Percentiles rank a stretch among this genome's conserved stretches.
Evolutionary conservation across 164 flowering plant species (phyloP).

Genomic region (Kalanchoe fedtschenkoi): DNA sequence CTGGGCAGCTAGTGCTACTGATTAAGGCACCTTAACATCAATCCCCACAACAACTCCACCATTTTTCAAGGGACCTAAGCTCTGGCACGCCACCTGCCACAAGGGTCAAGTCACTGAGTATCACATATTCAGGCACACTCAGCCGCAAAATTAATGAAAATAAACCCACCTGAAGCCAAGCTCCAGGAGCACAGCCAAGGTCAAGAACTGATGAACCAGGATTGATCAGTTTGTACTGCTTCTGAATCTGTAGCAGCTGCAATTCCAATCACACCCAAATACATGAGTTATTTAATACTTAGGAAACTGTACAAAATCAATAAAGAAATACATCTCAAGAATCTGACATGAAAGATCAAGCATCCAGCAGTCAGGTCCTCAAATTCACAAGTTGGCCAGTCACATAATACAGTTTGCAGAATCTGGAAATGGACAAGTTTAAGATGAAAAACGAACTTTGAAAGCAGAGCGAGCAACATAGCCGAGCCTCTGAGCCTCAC

Average conservation of each 20-base stretch:
- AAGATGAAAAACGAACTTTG: slow-evolving; percentile 35
- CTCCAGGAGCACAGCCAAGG: slow-evolving; percentile 98
- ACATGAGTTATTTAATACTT: too few species aligned
- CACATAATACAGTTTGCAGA: background rate
- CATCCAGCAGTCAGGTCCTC: too few species aligned
- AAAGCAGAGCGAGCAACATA: slow-evolving; percentile 95
- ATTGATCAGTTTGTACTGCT: slow-evolving; percentile 60
- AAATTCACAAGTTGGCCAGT: too few species aligned
- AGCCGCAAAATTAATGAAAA: background rate
- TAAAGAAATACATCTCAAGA: background rate
- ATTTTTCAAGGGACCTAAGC: slow-evolving; percentile 63
- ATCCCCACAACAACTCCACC: slow-evolving; percentile 87
- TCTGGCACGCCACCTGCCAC: slow-evolving; percentile 85
- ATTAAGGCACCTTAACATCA: slow-evolving; percentile 65
- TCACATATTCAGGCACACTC: background rate
- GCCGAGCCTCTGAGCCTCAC: slow-evolving; percentile 95
- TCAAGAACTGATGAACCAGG: slow-evolving; percentile 94
- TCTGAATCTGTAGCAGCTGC: slow-evolving; percentile 84
- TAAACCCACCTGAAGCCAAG: slow-evolving; percentile 87
- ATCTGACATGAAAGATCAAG: background rate
- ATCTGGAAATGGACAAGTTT: slow-evolving; percentile 4
- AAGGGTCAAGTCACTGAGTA: background rate
- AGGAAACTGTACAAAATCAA: background rate
- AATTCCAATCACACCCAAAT: slow-evolving; percentile 3
- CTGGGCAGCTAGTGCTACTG: background rate